Conservation (phyloP, 2,329 filamentous ascomycete species). For the Metarhizium rileyi region DNA sequence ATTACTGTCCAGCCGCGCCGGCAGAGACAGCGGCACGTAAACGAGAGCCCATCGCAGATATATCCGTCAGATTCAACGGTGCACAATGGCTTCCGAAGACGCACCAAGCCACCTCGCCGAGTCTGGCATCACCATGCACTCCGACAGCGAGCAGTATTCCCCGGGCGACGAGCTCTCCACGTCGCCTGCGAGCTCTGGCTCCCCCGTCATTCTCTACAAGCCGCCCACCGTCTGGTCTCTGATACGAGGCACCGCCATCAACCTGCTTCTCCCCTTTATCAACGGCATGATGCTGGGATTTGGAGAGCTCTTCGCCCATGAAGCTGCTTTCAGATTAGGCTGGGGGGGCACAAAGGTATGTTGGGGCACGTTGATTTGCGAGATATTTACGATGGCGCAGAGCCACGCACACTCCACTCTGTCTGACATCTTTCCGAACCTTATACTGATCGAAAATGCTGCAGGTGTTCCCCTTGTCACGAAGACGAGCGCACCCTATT, state of each 20-base stretch:
- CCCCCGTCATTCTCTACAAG: conserved; percentile 74
- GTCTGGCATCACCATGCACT: conserved; percentile 67
- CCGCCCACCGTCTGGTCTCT: conserved; percentile 83
- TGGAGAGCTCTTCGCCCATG: conserved; percentile 92
- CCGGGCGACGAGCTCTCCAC: conserved; percentile 51
- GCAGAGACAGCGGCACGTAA: not conserved
- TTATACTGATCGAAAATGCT: conserved; percentile 9
- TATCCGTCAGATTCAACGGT: not conserved
- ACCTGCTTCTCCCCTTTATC: conserved; percentile 87
- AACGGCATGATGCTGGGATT: conserved; percentile 98
- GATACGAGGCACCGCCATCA: conserved; percentile 83
- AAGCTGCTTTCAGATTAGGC: conserved; percentile 83
- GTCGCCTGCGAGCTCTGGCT: conserved; percentile 52
- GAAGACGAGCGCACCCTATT: conserved; percentile 56
- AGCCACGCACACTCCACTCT: not conserved
- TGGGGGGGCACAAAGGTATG: conserved; percentile 91
- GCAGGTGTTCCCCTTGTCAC: conserved; percentile 47
- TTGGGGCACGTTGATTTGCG: not conserved
- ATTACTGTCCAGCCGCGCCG: not conserved
- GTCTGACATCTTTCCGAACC: not conserved
- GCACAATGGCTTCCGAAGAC: conserved; percentile 44
- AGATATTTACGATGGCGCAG: not conserved
- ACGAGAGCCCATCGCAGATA: not conserved
- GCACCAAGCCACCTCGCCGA: conserved; percentile 49
- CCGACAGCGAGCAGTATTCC: conserved; percentile 77